Conservation (phyloP, 225 moss, liverwort and hornwort species). For the Polytrichum commune region DNA sequence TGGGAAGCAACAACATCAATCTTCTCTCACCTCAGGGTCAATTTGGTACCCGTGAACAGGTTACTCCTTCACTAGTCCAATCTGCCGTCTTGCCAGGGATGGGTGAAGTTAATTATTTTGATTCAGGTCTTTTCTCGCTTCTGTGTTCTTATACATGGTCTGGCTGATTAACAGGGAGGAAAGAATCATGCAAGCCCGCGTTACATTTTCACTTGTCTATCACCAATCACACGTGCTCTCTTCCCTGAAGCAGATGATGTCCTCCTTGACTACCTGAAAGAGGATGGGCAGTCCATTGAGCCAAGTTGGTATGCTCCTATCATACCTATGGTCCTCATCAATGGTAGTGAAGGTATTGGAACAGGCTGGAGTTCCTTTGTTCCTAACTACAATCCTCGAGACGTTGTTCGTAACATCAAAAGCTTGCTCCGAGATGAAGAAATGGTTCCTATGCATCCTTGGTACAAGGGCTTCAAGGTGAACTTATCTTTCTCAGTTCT, state of each 20-base stretch:
- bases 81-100: too few species aligned
- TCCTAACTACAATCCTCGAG: constrained; percentile 87
- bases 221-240: constrained; percentile 80
- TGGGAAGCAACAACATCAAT: constrained; percentile 98
- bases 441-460: constrained; percentile 82
- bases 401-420: constrained; percentile 69
- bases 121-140: too few species aligned
- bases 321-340: constrained; percentile 88
- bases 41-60: constrained; percentile 97
- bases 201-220: constrained; percentile 87
- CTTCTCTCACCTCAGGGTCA: constrained; percentile 89
- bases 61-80: constrained; percentile 2
- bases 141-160: too few species aligned
- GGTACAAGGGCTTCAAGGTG: constrained; percentile 99
- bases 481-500: neutral
- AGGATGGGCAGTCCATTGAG: constrained; percentile 88
- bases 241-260: constrained; percentile 85
- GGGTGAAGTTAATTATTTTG: too few species aligned
- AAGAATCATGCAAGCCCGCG: constrained; percentile 98
- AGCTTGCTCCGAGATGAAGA: constrained; percentile 64
- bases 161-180: constrained; percentile 60
- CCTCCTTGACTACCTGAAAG: constrained; percentile 83
- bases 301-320: constrained; percentile 95
- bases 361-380: constrained; percentile 98
- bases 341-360: constrained; percentile 97